phyloP scores from a whole-genome alignment of 2,329 filamentous ascomycete genomes.

The Didymella segeticola region DNA sequence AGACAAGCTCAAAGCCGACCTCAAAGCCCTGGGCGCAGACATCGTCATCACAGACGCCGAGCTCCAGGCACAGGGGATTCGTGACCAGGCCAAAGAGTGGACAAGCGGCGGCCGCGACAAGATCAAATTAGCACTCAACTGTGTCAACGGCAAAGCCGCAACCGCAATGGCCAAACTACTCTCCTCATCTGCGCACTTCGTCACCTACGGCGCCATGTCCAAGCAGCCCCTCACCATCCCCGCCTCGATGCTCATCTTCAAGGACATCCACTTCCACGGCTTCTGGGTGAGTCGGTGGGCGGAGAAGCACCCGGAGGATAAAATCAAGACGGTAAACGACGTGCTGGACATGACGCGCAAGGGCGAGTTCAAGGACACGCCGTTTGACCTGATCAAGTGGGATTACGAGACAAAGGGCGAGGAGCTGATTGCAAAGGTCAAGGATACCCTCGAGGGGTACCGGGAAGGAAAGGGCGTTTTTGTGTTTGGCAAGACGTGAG shows the following conservation, averaged over 20 bases:
- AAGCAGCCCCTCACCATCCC: constrained; percentile 83
- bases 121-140: constrained; percentile 84
- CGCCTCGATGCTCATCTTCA: constrained; percentile 89
- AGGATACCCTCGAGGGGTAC: constrained; percentile 83
- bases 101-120: constrained; percentile 75
- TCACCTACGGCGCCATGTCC: constrained; percentile 96
- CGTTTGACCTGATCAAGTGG: constrained; percentile 84
- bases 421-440: constrained; percentile 74
- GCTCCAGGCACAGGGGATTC: constrained; percentile 67
- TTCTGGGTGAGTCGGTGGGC: constrained; percentile 97
- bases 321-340: constrained; percentile 82
- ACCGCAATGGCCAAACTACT: constrained; percentile 79
- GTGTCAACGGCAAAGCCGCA: constrained; percentile 87
- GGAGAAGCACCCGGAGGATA: constrained; percentile 73
- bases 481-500: constrained; percentile 66
- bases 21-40: constrained; percentile 67
- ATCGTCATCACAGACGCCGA: constrained; percentile 69
- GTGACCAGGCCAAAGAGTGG: constrained; percentile 65
- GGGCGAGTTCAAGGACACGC: constrained; percentile 82
- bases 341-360: constrained; percentile 76
- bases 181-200: constrained; percentile 70
- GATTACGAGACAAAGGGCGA: constrained; percentile 77
- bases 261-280: constrained; percentile 84
- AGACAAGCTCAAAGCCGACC: constrained; percentile 66
- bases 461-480: constrained; percentile 90